A percentile compares a stretch with the other conserved stretches of the same genome.
phyloP scores from a whole-genome alignment of 2,329 filamentous ascomycete species.

The Penicillium brasilianum region DNA sequence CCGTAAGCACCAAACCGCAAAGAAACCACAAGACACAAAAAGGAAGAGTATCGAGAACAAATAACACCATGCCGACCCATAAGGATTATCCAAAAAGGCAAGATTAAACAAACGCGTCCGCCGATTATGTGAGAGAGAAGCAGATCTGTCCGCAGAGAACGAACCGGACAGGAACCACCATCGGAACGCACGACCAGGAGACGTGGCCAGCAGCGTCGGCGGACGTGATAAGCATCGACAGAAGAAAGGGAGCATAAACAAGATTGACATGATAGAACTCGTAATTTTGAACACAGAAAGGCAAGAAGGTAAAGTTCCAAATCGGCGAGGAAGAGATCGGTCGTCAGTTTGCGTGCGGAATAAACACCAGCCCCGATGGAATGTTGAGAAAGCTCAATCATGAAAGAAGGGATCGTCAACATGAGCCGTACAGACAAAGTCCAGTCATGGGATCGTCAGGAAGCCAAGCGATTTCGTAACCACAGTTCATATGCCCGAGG shows the following conservation, averaged over 20 bases:
- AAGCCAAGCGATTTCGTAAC: conserved; percentile 26
- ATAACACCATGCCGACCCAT: conserved; percentile 30
- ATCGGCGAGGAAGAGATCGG: conserved; percentile 12
- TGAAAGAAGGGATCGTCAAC: conserved; percentile 25
- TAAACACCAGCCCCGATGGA: conserved; percentile 22
- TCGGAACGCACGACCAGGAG: conserved; percentile 9
- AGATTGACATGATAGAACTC: conserved; percentile 34
- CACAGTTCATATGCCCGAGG: conserved; percentile 27
- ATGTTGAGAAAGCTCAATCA: conserved; percentile 24
- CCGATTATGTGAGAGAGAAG: conserved; percentile 20
- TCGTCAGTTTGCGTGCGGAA: conserved; percentile 13
- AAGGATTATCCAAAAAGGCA: conserved; percentile 15
- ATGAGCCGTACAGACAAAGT: conserved; percentile 25
- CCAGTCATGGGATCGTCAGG: conserved; percentile 39
- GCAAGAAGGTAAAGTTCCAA: conserved; percentile 24
- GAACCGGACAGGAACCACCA: conserved; percentile 11
- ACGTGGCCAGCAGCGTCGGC: conserved; percentile 9
- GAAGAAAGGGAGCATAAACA: conserved; percentile 30
- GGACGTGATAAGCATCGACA: conserved; percentile 25
- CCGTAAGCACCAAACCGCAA: conserved; percentile 29
- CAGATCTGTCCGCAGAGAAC: conserved; percentile 11
- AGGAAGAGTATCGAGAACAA: conserved; percentile 13
- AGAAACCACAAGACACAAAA: conserved; percentile 30
- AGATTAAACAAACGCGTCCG: conserved; percentile 24
- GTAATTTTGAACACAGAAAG: conserved; percentile 39